A percentile compares a stretch with the other conserved stretches of the same genome.
Conservation (phyloP, 108 stramenopile genomes). For the Nitzschia sp. region DNA sequence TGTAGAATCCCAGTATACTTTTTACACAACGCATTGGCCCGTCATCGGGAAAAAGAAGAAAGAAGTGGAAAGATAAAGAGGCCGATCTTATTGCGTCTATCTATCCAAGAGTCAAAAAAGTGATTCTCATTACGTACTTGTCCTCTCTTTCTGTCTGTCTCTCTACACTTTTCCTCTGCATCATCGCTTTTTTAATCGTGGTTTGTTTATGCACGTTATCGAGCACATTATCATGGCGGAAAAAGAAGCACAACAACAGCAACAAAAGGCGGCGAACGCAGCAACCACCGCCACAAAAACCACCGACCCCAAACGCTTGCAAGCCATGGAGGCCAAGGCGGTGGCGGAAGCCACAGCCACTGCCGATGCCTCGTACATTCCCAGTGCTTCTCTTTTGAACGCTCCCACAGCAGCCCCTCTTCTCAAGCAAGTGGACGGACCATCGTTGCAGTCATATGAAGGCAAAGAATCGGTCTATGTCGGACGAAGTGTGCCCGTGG, state of each 20-base stretch:
- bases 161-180: too few species aligned
- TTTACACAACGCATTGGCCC: too few species aligned
- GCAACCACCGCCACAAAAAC: not conserved
- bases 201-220: conserved; percentile 9
- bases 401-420: conserved; percentile 52
- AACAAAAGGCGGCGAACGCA: not conserved
- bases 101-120: too few species aligned
- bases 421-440: conserved; percentile 77
- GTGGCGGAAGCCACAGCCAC: conserved; percentile 79
- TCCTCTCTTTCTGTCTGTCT: too few species aligned
- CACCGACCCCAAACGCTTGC: conserved; percentile 17
- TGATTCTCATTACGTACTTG: too few species aligned
- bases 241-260: conserved; percentile 7
- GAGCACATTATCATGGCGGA: conserved; percentile 21
- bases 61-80: too few species aligned
- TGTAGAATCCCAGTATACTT: too few species aligned
- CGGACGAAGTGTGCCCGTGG: conserved; percentile 69
- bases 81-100: too few species aligned
- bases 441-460: conserved; percentile 48
- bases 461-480: conserved; percentile 64
- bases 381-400: conserved; percentile 61
- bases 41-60: too few species aligned
- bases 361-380: conserved; percentile 67
- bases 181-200: too few species aligned
- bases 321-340: conserved; percentile 70